These are phyloP conservation scores for Mycena metata DNA, from an alignment of 768 basidiomycete genomes.

Conservation along the genomic window DNA sequence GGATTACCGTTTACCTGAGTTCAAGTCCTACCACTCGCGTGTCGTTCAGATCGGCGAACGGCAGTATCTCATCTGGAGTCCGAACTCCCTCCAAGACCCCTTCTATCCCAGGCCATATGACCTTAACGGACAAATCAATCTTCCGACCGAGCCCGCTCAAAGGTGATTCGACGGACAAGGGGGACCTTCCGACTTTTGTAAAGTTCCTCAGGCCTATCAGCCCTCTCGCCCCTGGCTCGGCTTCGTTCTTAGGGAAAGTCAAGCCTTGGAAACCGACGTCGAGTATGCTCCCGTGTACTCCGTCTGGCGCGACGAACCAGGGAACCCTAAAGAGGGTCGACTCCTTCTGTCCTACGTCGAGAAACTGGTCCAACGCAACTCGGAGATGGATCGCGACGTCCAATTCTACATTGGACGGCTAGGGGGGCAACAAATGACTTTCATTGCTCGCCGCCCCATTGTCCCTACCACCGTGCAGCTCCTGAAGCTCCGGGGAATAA, in stretches of 20 bases:
- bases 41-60: background rate
- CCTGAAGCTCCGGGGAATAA: too few species aligned
- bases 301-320: conserved; percentile 14
- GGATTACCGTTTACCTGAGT: background rate
- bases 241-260: background rate
- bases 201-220: background rate
- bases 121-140: background rate
- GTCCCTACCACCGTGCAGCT: too few species aligned
- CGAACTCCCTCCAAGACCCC: background rate
- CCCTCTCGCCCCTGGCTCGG: background rate
- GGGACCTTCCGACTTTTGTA: conserved; percentile 33
- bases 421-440: too few species aligned
- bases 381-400: too few species aligned
- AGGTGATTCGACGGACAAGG: conserved; percentile 31
- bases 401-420: too few species aligned
- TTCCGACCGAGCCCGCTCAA: background rate
- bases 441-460: too few species aligned
- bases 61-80: conserved; percentile 1
- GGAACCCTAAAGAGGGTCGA: background rate
- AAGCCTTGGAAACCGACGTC: background rate
- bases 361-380: background rate
- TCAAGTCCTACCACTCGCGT: background rate
- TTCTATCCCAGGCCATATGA: conserved; percentile 31
- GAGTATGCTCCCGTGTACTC: conserved; percentile 11
- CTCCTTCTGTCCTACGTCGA: background rate